Percentiles rank a stretch among this genome's conserved stretches.
Conservation (phyloP, 352 stramenopile species). For the Globisporangium cylindrosporum region DNA sequence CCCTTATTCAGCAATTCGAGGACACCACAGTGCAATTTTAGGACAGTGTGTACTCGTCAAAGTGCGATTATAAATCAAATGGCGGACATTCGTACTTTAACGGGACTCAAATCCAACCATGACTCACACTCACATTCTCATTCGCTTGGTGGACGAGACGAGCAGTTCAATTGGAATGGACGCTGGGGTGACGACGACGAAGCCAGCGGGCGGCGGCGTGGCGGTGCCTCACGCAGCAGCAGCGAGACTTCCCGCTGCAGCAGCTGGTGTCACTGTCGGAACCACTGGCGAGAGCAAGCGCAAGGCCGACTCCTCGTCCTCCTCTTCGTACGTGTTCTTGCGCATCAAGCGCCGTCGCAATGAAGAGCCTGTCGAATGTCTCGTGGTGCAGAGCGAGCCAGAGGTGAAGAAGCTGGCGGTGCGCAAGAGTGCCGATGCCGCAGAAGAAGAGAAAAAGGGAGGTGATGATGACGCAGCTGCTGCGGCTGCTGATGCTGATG, state of each 20-base stretch:
- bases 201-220: neutral
- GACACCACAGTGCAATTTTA: neutral
- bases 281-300: conserved; percentile 12
- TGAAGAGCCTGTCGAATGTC: conserved; percentile 66
- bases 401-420: conserved; percentile 20
- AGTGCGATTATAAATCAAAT: neutral
- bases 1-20: neutral
- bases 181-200: conserved; percentile 9
- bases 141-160: conserved; percentile 9
- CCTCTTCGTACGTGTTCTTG: conserved; percentile 59
- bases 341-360: conserved; percentile 82
- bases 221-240: conserved; percentile 14
- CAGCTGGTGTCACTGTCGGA: neutral
- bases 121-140: neutral
- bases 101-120: neutral
- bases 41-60: neutral
- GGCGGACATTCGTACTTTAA: neutral
- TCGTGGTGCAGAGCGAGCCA: conserved; percentile 60
- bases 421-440: conserved; percentile 2
- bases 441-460: conserved; percentile 25
- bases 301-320: conserved; percentile 24
- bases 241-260: neutral
- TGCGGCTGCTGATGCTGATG: neutral
- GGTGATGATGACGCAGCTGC: conserved; percentile 5
- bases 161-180: conserved; percentile 18